Conservation (phyloP, 2,329 filamentous ascomycete species). For the Exophiala sp. region DNA sequence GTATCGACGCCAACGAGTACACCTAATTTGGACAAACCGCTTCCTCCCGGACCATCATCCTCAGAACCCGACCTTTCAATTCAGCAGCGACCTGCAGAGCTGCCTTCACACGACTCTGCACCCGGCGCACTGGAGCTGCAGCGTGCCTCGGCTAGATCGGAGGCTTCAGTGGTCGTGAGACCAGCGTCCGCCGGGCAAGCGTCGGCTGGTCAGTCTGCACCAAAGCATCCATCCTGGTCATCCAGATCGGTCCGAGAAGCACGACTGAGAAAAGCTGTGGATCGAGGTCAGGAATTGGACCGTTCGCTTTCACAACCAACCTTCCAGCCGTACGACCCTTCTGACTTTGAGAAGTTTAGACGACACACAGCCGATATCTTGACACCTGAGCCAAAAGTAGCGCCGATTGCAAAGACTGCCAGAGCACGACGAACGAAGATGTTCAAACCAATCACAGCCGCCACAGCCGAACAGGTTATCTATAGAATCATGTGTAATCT, state of each 20-base stretch:
- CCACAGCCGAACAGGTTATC: conserved; percentile 23
- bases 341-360: not conserved
- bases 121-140: no score
- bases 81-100: conserved; percentile 4
- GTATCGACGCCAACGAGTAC: not conserved
- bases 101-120: conserved; percentile 3
- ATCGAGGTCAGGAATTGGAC: conserved; percentile 7
- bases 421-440: not conserved
- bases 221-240: conserved; percentile 13
- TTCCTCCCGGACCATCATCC: conserved; percentile 21
- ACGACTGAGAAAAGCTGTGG: conserved; percentile 1
- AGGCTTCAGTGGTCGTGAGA: conserved; percentile 1
- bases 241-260: conserved; percentile 7
- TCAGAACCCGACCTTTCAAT: conserved; percentile 17
- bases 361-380: conserved; percentile 10
- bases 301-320: conserved; percentile 13
- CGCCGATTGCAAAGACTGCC: not conserved
- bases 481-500: conserved; percentile 25
- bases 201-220: conserved; percentile 4
- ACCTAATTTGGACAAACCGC: conserved; percentile 22
- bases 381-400: not conserved
- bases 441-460: conserved; percentile 18
- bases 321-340: not conserved
- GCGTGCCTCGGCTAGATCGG: not conserved
- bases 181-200: conserved; percentile 3